Evolutionary conservation across 73 alveolate genomes (phyloP).

Genomic region (Paramecium biaurelia): DNA sequence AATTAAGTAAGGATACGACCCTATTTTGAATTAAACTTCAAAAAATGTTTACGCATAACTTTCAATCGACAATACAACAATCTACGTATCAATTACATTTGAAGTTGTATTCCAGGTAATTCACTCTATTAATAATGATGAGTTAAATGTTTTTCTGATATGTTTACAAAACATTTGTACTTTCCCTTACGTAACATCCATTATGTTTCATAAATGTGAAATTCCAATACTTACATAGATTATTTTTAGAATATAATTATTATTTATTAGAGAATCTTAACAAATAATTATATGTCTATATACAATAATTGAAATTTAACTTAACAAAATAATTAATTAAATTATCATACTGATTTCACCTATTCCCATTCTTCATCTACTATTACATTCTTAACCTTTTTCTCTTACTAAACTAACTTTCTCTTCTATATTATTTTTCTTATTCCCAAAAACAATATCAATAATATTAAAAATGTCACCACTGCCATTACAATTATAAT

Average conservation of each 20-base stretch:
- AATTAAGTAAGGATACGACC: background rate
- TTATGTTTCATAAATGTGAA: background rate
- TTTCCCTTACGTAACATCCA: background rate
- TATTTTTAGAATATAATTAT: background rate
- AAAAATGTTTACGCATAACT: background rate
- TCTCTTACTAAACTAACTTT: background rate
- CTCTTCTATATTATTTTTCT: background rate
- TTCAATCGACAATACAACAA: background rate
- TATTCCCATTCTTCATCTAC: background rate
- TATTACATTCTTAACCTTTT: background rate
- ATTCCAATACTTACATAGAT: background rate
- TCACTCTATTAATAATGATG: background rate
- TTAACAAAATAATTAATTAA: background rate
- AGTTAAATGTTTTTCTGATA: background rate
- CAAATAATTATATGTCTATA: no score
- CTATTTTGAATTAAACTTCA: background rate
- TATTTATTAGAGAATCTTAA: no score
- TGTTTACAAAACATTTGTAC: background rate
- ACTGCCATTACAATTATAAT: background rate
- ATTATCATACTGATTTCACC: background rate
- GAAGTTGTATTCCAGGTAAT: background rate
- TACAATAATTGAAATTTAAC: background rate
- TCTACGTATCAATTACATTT: constrained; percentile 4
- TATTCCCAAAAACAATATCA: background rate
- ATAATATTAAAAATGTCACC: background rate